phyloP scores from a whole-genome alignment of 1,284 basidiomycete species.

The Trichosporon inkin region DNA sequence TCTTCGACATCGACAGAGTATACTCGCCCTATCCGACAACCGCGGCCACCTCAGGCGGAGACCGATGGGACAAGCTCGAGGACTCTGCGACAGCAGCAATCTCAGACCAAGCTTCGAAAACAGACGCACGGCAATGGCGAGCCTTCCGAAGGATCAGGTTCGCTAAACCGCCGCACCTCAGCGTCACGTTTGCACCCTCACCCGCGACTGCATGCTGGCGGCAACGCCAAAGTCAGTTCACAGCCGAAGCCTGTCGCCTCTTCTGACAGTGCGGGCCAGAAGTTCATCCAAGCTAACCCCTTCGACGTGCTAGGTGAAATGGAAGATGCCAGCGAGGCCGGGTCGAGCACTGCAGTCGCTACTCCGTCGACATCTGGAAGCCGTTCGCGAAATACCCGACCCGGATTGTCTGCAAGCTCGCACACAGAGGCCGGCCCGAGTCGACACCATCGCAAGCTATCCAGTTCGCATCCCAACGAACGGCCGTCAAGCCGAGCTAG shows the following conservation, averaged over 20 bases:
- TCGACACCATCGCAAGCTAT: background rate
- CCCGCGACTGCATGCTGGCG: background rate
- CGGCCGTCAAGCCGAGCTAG: background rate
- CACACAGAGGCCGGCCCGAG: background rate
- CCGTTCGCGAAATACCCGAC: background rate
- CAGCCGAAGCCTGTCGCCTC: background rate
- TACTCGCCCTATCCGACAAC: background rate
- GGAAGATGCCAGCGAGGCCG: background rate
- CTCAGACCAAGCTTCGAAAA: background rate
- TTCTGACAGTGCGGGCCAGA: background rate
- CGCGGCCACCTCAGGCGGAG: background rate
- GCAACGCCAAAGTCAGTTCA: background rate
- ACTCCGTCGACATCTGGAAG: background rate
- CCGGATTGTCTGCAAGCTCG: conserved; percentile 1
- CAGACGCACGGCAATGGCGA: background rate
- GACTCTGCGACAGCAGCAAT: background rate
- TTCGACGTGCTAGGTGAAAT: conserved; percentile 1
- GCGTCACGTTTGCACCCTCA: background rate
- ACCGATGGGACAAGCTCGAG: background rate
- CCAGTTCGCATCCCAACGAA: background rate
- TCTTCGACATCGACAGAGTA: background rate
- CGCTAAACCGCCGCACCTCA: background rate
- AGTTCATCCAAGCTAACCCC: background rate
- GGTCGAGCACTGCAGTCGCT: background rate
- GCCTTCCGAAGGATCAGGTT: background rate